Evolutionary conservation across 1,284 basidiomycete genomes (phyloP).

Genomic region (Psilocybe mexicana): DNA sequence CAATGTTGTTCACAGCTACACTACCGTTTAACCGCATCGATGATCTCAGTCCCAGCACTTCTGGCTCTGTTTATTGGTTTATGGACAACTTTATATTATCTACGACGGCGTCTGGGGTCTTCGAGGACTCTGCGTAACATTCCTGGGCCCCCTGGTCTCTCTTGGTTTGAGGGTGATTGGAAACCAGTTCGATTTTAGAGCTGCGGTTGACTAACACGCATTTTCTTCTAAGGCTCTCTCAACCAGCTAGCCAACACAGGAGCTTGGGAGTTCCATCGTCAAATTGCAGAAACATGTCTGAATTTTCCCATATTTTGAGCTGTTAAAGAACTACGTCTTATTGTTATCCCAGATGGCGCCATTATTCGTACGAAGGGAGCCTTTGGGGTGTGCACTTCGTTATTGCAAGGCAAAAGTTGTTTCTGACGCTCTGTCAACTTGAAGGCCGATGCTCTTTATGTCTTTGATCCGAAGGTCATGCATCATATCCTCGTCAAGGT

Average conservation of each 20-base stretch:
- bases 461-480: constrained; percentile 31
- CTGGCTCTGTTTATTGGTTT: background rate
- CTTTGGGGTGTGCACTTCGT: background rate
- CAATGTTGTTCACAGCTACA: no score
- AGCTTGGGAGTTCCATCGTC: background rate
- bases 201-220: background rate
- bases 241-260: background rate
- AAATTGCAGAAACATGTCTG: background rate
- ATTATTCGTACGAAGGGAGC: background rate
- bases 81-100: background rate
- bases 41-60: background rate
- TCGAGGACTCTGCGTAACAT: background rate
- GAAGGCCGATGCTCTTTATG: constrained; percentile 28
- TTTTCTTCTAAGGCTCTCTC: background rate
- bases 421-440: background rate
- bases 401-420: background rate
- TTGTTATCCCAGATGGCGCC: background rate
- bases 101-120: background rate
- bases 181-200: background rate
- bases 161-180: background rate
- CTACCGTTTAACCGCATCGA: no score
- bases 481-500: constrained; percentile 32
- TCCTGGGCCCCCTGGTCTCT: background rate
- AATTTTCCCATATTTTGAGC: background rate
- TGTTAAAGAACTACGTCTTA: background rate